Evolutionary conservation across 2,329 filamentous ascomycete genomes (phyloP).

Genomic region (Fonsecaea nubica): DNA sequence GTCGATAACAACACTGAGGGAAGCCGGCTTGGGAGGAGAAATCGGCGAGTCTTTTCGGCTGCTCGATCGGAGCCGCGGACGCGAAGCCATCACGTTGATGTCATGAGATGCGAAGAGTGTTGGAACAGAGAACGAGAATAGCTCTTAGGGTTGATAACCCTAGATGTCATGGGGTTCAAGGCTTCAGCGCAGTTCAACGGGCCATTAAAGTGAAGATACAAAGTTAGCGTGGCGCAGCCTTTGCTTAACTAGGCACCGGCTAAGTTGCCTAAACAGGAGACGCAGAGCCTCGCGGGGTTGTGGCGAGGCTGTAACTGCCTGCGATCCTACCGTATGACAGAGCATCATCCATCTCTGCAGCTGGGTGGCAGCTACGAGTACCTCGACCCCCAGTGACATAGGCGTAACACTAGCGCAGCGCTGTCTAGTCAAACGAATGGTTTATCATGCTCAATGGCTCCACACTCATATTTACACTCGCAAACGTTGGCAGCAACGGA

Average conservation of each 20-base stretch:
- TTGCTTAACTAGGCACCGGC: background rate
- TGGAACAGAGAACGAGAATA: conserved; percentile 2
- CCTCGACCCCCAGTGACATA: background rate
- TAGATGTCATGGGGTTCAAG: conserved; percentile 5
- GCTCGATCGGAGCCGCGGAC: conserved; percentile 24
- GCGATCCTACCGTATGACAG: background rate
- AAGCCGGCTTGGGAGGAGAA: conserved; percentile 26
- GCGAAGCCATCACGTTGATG: conserved; percentile 26
- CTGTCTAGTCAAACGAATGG: background rate
- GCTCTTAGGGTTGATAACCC: conserved; percentile 33
- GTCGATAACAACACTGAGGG: conserved; percentile 15
- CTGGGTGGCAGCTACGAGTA: no score
- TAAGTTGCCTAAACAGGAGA: background rate
- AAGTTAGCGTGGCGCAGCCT: conserved; percentile 5
- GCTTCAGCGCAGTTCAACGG: no score
- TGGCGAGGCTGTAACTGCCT: background rate
- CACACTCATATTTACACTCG: background rate
- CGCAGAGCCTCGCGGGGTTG: conserved; percentile 1
- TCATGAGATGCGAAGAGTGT: background rate
- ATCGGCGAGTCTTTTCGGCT: conserved; percentile 31
- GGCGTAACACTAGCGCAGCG: background rate
- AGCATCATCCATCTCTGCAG: no score
- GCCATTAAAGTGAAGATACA: no score
- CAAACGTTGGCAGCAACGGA: no score
- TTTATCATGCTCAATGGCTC: background rate